Conservation (phyloP, 169 alveolate genomes). For the Plasmodium sp. region DNA sequence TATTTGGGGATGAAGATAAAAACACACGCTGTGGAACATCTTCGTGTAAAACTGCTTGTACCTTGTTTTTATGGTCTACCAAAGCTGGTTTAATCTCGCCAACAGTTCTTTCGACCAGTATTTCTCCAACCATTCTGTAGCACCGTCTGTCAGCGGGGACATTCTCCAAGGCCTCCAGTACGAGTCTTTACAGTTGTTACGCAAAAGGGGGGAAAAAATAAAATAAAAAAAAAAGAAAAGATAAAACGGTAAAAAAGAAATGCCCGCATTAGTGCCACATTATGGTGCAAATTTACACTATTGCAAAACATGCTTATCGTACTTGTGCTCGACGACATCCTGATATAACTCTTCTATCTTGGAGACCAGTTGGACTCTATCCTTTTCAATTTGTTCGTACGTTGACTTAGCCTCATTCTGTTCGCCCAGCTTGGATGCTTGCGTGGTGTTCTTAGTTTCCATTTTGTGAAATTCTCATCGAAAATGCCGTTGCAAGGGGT, state of each 20-base stretch:
- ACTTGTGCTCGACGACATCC: slow-evolving; percentile 89
- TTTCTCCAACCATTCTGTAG: slow-evolving; percentile 92
- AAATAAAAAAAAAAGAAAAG: neutral
- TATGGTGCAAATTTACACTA: neutral
- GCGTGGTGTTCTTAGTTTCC: slow-evolving; percentile 26
- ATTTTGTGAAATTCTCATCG: slow-evolving; percentile 26
- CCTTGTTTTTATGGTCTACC: slow-evolving; percentile 83
- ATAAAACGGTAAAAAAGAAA: neutral
- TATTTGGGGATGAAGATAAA: neutral
- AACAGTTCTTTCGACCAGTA: slow-evolving; percentile 92
- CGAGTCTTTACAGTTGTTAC: slow-evolving; percentile 79
- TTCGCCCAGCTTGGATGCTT: neutral
- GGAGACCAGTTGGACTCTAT: slow-evolving; percentile 75
- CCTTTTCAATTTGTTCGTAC: slow-evolving; percentile 79
- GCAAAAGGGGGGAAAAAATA: neutral
- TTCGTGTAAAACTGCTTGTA: slow-evolving; percentile 21
- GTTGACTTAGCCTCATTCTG: slow-evolving; percentile 26
- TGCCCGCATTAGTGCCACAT: neutral
- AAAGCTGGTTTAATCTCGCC: slow-evolving; percentile 91
- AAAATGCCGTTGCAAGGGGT: neutral
- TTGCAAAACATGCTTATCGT: neutral
- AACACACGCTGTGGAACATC: neutral
- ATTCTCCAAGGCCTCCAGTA: slow-evolving; percentile 87
- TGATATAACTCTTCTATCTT: slow-evolving; percentile 88
- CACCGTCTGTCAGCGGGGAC: slow-evolving; percentile 90